Percentiles rank a stretch among this genome's conserved stretches.
phyloP scores from a whole-genome alignment of 2,329 filamentous ascomycete species.

The Fusarium palustre region DNA sequence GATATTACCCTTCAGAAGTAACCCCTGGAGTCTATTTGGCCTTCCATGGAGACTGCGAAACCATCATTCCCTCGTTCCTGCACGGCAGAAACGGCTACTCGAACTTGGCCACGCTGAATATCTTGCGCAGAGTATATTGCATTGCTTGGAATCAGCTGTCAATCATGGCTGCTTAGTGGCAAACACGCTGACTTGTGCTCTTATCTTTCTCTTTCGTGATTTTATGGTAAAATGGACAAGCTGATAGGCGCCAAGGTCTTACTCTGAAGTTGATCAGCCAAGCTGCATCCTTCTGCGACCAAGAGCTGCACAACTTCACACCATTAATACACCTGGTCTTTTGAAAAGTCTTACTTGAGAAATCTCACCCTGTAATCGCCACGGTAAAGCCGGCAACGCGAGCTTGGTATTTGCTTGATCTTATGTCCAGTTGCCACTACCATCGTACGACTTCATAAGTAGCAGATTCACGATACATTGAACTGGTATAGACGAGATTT shows the following conservation, averaged over 20 bases:
- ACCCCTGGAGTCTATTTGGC: background rate
- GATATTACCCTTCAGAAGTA: background rate
- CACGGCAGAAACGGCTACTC: accelerated
- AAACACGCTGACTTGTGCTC: background rate
- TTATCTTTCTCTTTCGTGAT: background rate
- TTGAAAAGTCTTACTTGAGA: background rate
- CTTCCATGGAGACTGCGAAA: background rate
- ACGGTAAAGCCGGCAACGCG: background rate
- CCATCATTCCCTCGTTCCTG: background rate
- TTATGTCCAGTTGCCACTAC: background rate
- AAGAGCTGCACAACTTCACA: background rate
- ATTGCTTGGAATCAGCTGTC: no score
- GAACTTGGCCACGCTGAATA: background rate
- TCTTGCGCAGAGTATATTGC: background rate
- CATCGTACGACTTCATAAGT: background rate
- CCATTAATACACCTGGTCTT: background rate
- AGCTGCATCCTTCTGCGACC: background rate
- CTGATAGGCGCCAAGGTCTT: background rate
- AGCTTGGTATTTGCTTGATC: background rate
- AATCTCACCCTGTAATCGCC: background rate
- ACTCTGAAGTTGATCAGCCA: background rate
- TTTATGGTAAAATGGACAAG: background rate
- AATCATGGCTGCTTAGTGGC: background rate
- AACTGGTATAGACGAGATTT: no score
- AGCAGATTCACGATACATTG: background rate